Percentiles rank a stretch among this genome's conserved stretches.
These are phyloP conservation scores for Linnemannia exigua DNA, from an alignment of 192 early-diverging fungal species.

Conservation along the genomic window DNA sequence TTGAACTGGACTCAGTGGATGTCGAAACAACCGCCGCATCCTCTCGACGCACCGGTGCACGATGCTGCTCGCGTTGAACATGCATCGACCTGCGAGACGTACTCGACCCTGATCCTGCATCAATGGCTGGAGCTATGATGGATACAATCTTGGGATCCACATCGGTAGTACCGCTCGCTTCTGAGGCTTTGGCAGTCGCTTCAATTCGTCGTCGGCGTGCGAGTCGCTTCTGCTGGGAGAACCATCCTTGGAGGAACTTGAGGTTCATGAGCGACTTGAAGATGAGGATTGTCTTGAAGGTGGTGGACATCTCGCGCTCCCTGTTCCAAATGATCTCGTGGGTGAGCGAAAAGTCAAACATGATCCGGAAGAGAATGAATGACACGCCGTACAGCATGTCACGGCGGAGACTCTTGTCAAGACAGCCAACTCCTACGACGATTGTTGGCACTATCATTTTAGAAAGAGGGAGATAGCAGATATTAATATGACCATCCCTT, in stretches of 20 bases:
- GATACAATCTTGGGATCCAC: background rate
- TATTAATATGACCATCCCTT: background rate
- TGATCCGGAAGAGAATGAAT: constrained; percentile 22
- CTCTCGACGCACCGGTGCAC: background rate
- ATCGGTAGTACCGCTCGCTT: background rate
- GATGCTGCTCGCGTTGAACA: background rate
- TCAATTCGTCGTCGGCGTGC: background rate
- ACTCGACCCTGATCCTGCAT: too few relatives aligned
- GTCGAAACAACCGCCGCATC: background rate
- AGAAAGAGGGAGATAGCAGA: background rate
- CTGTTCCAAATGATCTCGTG: constrained; percentile 23
- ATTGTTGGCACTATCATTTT: constrained; percentile 24
- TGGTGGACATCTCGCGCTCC: background rate
- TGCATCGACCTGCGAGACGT: background rate
- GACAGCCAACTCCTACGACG: constrained; percentile 30
- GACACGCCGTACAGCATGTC: constrained; percentile 25
- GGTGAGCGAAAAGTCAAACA: constrained; percentile 28
- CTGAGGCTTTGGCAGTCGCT: background rate
- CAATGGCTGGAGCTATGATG: background rate
- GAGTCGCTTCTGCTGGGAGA: constrained; percentile 36
- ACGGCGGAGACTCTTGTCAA: constrained; percentile 25
- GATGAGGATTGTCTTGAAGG: constrained; percentile 4
- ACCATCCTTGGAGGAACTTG: constrained; percentile 37
- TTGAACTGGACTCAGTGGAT: background rate
- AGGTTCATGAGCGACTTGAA: constrained; percentile 35